Evolutionary conservation across 176 grass and related monocot genomes (phyloP).

Genomic region (Zea luxurians): DNA sequence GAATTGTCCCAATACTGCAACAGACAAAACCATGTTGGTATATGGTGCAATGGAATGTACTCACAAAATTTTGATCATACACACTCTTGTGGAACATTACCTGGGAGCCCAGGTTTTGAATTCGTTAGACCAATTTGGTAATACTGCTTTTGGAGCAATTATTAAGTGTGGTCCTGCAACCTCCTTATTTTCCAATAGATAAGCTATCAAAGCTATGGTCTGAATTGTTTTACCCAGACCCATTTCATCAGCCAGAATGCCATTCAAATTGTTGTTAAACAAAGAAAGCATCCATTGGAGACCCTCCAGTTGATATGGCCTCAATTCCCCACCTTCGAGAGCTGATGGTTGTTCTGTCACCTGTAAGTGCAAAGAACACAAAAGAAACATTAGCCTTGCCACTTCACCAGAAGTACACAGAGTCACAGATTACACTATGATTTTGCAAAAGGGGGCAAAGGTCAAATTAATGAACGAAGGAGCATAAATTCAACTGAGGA

Average conservation of each 20-base stretch:
- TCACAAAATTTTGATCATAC: slow-evolving; percentile 16
- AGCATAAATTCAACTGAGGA: not conserved
- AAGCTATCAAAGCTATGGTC: slow-evolving; percentile 88
- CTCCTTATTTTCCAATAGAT: slow-evolving; percentile 95
- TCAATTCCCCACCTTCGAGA: slow-evolving; percentile 81
- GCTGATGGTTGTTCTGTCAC: slow-evolving; percentile 90
- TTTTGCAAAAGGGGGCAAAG: slow-evolving; percentile 2
- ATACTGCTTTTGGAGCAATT: slow-evolving; percentile 94
- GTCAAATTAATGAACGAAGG: slow-evolving; percentile 19
- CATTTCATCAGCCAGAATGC: slow-evolving; percentile 99
- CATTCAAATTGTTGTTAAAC: slow-evolving; percentile 99
- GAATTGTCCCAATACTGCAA: slow-evolving; percentile 73
- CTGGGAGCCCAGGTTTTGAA: slow-evolving; percentile 97
- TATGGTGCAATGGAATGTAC: slow-evolving; percentile 35
- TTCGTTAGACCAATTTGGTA: slow-evolving; percentile 96
- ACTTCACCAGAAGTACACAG: not conserved
- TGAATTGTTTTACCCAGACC: slow-evolving; percentile 99
- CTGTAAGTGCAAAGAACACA: slow-evolving; percentile 50
- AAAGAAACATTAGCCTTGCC: slow-evolving; percentile 31
- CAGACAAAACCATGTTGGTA: slow-evolving; percentile 42
- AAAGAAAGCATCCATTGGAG: slow-evolving; percentile 99
- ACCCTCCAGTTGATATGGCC: slow-evolving; percentile 93
- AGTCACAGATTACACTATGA: slow-evolving; percentile 3
- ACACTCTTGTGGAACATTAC: slow-evolving; percentile 44
- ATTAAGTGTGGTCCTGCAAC: slow-evolving; percentile 91